Conservation (phyloP, 768 basidiomycete genomes). For the Crassisporium funariophilum region DNA sequence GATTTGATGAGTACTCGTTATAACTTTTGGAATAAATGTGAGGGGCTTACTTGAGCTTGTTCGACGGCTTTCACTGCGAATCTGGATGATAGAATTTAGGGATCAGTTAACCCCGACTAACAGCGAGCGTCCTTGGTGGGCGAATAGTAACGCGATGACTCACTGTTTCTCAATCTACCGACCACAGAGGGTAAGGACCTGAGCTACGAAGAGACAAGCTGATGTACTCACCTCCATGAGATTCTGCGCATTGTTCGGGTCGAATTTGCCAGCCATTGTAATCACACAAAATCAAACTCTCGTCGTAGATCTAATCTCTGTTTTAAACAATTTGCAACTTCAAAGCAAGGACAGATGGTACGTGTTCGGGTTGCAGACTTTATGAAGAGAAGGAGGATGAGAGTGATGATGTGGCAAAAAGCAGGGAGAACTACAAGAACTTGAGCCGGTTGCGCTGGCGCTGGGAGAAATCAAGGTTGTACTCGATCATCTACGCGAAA, state of each 20-base stretch:
- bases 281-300: no score
- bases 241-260: slow-evolving; percentile 93
- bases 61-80: slow-evolving; percentile 96
- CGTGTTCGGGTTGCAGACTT: no score
- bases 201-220: not conserved
- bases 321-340: no score
- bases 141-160: slow-evolving; percentile 26
- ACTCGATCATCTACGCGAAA: no score
- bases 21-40: not conserved
- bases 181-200: slow-evolving; percentile 2
- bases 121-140: no score
- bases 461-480: slow-evolving; percentile 8
- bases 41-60: slow-evolving; percentile 80
- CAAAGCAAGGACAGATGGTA: no score
- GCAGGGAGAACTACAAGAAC: slow-evolving; percentile 2
- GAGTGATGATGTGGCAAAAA: slow-evolving; percentile 7
- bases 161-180: slow-evolving; percentile 94
- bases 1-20: not conserved
- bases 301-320: no score
- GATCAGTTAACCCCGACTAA: not conserved
- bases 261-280: slow-evolving; percentile 64
- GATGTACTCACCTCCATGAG: slow-evolving; percentile 69
- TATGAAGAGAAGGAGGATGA: slow-evolving; percentile 4
- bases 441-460: slow-evolving; percentile 1
- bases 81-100: slow-evolving; percentile 33